Evolutionary conservation across 176 grass and related monocot genomes (phyloP), one percentile per base, ranked within the genome.

Genomic region (Guadua angustifolia): DNA sequence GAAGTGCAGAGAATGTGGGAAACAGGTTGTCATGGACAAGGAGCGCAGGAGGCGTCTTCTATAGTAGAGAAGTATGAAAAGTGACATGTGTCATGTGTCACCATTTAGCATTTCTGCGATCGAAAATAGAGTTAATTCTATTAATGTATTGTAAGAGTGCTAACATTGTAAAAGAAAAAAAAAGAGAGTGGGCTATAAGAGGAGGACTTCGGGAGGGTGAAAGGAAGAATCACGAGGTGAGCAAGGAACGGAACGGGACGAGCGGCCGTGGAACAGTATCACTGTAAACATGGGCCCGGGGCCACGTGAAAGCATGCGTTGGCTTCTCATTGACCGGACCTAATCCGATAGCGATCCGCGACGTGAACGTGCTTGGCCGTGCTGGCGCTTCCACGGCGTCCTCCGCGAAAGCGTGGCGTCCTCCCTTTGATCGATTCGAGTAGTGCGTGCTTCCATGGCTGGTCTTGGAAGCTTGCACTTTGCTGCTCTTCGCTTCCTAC

Each of bases 281-380:
- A 29, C 83, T 86, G 83, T 86, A 26, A 62, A 36, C 8, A 39
- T 21, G 83, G 88, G 66, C 6, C 82, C 58, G 5, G 1, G 38
- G 66, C 83, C 84, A 86, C 79, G 83, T 90, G 88, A 86, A 72
- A 42, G 59, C 83, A 47, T 83, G 39, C 84, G 59, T 73, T 83
- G 88, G 56, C 55, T 50, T 26, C 39, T 71, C 73, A 78, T 82
- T 82, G 78, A 82, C 73, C 74, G 16, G 57, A 21, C 73, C 11
- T 46, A 11, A 26, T 35, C 78, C 19, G 88, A 78, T 57, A 80
- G 78, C 46, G 66, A 82, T 42, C 66, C 57, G 46, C 79, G 79
- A 82, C 66, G 66, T 35, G 45, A 64, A 64, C 83, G 56, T 18
- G 78, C 71, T 22, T 81, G 82, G 87, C 75, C 39, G 1, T 4